Base-by-base conservation (phyloP, 208 protist species). In the Trypanosoma vivax region DNA sequence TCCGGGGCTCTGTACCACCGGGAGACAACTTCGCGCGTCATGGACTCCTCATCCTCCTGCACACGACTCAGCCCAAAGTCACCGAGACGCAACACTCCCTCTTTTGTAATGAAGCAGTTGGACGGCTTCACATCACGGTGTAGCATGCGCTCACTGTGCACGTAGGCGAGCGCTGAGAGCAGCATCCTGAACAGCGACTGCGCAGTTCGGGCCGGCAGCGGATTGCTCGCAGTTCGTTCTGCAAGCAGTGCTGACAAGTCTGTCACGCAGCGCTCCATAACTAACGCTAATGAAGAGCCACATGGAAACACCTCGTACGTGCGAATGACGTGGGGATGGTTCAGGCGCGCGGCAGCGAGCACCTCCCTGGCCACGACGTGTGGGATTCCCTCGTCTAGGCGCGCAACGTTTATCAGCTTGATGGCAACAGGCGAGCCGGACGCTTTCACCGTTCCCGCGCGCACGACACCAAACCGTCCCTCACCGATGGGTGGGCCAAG, bases 1-100 rank as follows among this genome's bases (percentile, higher is more conserved):
- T 96, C 92, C 18, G 92, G 92, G 4, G 92, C 81, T 30, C 90
- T 43, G 56, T 97, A 97, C 73, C 79, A 96, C 31, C 85, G 43
- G 3, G 88, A 89, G 9, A 75, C 76, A 0, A 94, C 88, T 54
- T 97, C 85, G 46, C 96, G 82, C 4, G 89, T 91, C 79, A 84
- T 90, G 24, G 66, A 60, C 24, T 42, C 11, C 23, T 80, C 73
- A 13, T 24, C 42, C 24, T 66, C 73, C 21, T 27, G 39, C 6
- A 81, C 13, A 24, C 81, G 68, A 37, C 62, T 72, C 9, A 83
- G 50, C 0, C 78, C 76, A 62, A 85, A 87, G 48, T 87, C 78
- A 28, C 66, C 75, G 21, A 87, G 60, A 34, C 79, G 76, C 23
- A 83, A 41, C 27, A 54, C 30, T 7, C 66, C 71, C 23, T 78